Evolutionary conservation across 2,329 filamentous ascomycete species (phyloP), one percentile per base, ranked within the genome.

Genomic region (Pyricularia sp.): DNA sequence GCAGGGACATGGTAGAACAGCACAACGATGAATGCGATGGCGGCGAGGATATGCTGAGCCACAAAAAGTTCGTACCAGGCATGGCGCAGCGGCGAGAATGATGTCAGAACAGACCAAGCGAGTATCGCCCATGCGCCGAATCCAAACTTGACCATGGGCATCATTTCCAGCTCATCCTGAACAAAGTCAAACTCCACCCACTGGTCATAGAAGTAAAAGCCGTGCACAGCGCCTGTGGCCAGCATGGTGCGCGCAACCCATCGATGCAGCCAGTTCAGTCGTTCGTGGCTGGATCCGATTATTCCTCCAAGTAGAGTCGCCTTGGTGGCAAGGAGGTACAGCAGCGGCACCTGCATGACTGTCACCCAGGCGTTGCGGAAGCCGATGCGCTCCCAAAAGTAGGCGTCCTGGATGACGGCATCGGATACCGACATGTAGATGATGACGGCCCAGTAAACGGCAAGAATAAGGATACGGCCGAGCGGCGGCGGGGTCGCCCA

Each of bases 231-330:
- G 1, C 86, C 86, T 0, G 88, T 91, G 20, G 92, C 79, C 50
- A 92, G 84, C 79, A 92, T 86, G 69, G 88, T 90, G 70, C 90
- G 84, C 3, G 87, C 88, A 11, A 89, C 86, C 90, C 90, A 92
- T 70, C 90, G 84, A 73, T 92, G 90, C 68, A 92, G 78, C 90
- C 90, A 92, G 75, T 91, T 92, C 69, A 92, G 79, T 10, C 88
- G 83, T 77, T 92, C 90, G 73, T 92, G 87, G 70, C 88, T 88
- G 11, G 85, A 83, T 12, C 89, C 90, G 4, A 85, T 82, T 28
- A 92, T 77, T 68, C 83, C 80, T 0, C 86, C 88, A n/a, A 92
- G 78, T 25, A 87, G 73, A 71, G 82, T 88, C 70, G 83, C 81
- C 74, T 89, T 88, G 71, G 84, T 85, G 30, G 86, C 83, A 17